Evolutionary conservation across 345 rosid species (phyloP), one percentile per base, ranked within the genome.

Genomic region (Rhizophora apiculata): DNA sequence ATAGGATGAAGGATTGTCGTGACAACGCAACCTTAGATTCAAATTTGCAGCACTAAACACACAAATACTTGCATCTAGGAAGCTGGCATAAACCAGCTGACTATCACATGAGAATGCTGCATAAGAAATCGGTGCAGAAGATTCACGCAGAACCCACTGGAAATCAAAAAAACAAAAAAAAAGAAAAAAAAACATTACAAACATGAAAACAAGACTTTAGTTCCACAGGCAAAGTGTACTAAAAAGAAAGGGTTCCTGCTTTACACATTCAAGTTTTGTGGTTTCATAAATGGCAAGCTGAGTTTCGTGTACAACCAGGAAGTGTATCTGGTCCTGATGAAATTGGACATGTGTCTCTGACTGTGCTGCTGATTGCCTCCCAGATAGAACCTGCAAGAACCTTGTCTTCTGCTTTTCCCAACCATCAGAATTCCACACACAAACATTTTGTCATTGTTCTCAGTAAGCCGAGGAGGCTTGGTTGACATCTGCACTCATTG

Each of bases 261-360:
- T 92, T 79, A 85, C 72, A 63, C 96, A 88, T 63, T 95, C 97
- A 59, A 95, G 86, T 78, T 90, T 88, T 46, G 90, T 87, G 53
- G 97, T 82, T 76, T 95, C 99, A 65, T 82, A 92, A 66, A 95
- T 88, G 31, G 97, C 99, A 56, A 95, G 93, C 75, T 92, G 99
- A 59, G 93, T 85, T 79, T 91, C 96, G 63, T 95, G 97, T 43
- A 92, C 97, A 72, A 87, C 96, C 64, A 95, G 88, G 86, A 95
- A 92, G 72, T 90, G 97, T 56, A 82, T 74, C 76, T 92, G 99
- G 69, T 95, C 99, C 73, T 83, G 93, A 85, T 95, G 97, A 78
- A 95, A 95, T 72, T 95, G 99, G 64, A 95, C 97, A 64, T 96
- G 93, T 6, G 97, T 95, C 61, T 92, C 99, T 68, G 97, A 86